Evolutionary conservation across 225 moss, liverwort and hornwort species (phyloP).

Genomic region (Ulota crispa): DNA sequence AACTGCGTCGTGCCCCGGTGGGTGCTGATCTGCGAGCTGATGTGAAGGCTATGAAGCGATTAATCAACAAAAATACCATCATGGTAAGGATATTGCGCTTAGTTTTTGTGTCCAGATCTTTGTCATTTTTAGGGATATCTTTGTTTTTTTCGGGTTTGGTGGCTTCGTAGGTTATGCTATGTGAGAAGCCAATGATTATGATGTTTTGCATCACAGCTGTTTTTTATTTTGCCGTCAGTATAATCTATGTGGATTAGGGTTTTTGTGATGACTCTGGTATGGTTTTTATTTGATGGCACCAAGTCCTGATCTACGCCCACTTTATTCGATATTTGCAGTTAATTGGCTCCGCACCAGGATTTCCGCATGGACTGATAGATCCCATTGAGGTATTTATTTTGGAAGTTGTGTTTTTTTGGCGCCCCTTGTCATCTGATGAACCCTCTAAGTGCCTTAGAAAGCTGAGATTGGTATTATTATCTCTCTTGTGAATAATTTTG

Average conservation of each 20-base stretch:
- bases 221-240: slow-evolving; percentile 5
- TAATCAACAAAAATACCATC: slow-evolving; percentile 84
- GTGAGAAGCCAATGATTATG: slow-evolving; percentile 6
- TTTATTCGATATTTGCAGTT: slow-evolving; percentile 54
- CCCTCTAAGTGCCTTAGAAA: neutral
- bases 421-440: neutral
- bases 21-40: slow-evolving; percentile 67
- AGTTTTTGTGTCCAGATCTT: neutral
- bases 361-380: slow-evolving; percentile 96
- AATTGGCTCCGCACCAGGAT: slow-evolving; percentile 91
- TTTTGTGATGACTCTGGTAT: neutral
- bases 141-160: neutral
- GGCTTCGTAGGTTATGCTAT: neutral
- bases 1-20: slow-evolving; percentile 80
- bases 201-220: neutral
- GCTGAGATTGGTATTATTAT: slow-evolving; percentile 2
- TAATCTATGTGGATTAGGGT: neutral
- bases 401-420: neutral
- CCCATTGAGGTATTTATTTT: slow-evolving; percentile 73
- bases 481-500: neutral
- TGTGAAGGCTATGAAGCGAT: slow-evolving; percentile 71
- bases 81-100: slow-evolving; percentile 48
- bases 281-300: neutral
- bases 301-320: neutral
- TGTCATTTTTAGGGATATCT: neutral